Percentiles rank a stretch among this genome's conserved stretches.
Evolutionary conservation across 805 yeast genomes (phyloP).

Genomic region (Candida ortonii): DNA sequence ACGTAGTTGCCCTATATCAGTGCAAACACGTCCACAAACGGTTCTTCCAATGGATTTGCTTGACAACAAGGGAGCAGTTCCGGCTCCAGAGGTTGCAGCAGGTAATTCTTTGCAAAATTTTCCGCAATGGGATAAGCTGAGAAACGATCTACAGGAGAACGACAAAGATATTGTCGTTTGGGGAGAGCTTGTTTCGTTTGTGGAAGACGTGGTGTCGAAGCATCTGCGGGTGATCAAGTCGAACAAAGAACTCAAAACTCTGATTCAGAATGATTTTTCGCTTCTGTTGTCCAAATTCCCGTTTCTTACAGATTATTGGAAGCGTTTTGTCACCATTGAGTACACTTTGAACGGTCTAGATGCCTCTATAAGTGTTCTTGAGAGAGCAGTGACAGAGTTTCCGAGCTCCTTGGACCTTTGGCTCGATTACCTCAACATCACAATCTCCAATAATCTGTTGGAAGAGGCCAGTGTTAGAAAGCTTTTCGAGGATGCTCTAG

Average conservation of each 20-base stretch:
- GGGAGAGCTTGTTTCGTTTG: conserved; percentile 24
- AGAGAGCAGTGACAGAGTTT: conserved; percentile 44
- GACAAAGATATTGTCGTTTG: conserved; percentile 24
- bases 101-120: conserved; percentile 17
- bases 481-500: conserved; percentile 48
- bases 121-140: conserved; percentile 30
- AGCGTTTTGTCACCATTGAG: conserved; percentile 51
- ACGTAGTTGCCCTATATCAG: too few species aligned
- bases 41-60: too few species aligned
- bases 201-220: conserved; percentile 25
- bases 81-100: background rate
- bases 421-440: conserved; percentile 60
- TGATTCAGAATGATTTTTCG: conserved; percentile 33
- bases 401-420: conserved; percentile 66
- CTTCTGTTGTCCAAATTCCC: conserved; percentile 55
- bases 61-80: background rate
- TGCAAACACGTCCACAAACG: too few species aligned
- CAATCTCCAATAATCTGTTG: conserved; percentile 41
- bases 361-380: conserved; percentile 45
- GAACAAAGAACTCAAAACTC: conserved; percentile 13
- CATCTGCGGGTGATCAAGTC: conserved; percentile 18
- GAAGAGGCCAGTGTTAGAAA: conserved; percentile 32
- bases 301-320: conserved; percentile 60
- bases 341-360: conserved; percentile 55
- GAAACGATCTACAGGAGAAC: conserved; percentile 23